Percentiles rank a stretch among this genome's conserved stretches.
These are phyloP conservation scores for Limnomonas spitsbergensis DNA, from an alignment of 139 green algal species.

Conservation along the genomic window DNA sequence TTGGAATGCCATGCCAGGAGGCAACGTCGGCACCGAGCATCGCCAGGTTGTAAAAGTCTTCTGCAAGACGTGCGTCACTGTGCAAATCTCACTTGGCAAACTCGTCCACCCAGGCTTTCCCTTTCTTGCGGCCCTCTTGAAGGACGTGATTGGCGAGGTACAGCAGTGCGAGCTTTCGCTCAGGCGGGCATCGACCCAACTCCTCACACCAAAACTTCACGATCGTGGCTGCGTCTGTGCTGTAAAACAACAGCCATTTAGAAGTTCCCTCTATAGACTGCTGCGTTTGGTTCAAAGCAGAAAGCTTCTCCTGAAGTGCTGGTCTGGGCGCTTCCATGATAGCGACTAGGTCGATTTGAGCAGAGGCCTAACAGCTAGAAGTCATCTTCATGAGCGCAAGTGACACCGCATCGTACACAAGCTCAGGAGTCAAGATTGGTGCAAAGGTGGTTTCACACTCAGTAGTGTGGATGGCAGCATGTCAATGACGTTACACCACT, in stretches of 20 bases:
- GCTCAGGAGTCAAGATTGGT: too few relatives aligned
- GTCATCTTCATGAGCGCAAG: too few relatives aligned
- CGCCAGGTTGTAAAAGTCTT: not conserved
- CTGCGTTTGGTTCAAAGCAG: slow-evolving; percentile 40
- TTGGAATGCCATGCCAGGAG: too few relatives aligned
- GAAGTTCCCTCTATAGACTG: slow-evolving; percentile 49
- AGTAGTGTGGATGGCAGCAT: too few relatives aligned
- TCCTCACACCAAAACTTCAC: slow-evolving; percentile 49
- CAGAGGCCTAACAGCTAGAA: too few relatives aligned
- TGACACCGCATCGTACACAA: too few relatives aligned
- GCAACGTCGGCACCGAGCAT: not conserved
- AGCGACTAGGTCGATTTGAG: too few relatives aligned
- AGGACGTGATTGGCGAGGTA: slow-evolving; percentile 55
- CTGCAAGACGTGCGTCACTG: not conserved
- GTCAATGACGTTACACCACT: too few relatives aligned
- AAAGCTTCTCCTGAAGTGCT: slow-evolving; percentile 34
- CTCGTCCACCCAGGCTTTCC: slow-evolving; percentile 59
- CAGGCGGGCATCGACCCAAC: slow-evolving; percentile 27
- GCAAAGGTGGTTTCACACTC: too few relatives aligned
- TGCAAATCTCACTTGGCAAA: slow-evolving; percentile 43
- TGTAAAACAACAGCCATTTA: slow-evolving; percentile 52
- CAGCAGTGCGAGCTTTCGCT: slow-evolving; percentile 41
- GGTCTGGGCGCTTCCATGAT: not conserved
- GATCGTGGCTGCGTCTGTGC: slow-evolving; percentile 38
- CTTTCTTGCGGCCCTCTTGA: slow-evolving; percentile 54